Percentiles rank a stretch among this genome's conserved stretches.
Evolutionary conservation across 768 basidiomycete genomes (phyloP).

Genomic region (Russula sp.): DNA sequence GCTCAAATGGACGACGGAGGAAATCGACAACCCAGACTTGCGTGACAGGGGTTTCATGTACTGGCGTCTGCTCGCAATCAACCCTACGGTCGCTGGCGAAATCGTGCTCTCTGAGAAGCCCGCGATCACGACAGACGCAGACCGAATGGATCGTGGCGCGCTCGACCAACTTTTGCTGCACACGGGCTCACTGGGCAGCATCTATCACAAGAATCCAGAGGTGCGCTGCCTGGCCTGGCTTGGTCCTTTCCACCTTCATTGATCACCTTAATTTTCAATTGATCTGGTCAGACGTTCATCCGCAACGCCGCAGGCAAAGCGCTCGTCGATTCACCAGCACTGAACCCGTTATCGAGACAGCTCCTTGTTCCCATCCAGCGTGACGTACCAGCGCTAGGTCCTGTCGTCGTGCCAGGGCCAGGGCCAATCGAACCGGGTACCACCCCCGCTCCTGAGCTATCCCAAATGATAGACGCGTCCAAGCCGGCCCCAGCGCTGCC

Average conservation of each 20-base stretch:
- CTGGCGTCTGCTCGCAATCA: constrained; percentile 94
- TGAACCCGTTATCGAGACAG: constrained; percentile 73
- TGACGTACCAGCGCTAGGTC: constrained; percentile 37
- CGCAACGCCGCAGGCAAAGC: constrained; percentile 80
- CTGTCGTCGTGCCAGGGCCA: constrained; percentile 52
- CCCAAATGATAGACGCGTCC: constrained; percentile 23
- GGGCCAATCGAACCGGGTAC: constrained; percentile 48
- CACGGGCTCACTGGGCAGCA: constrained; percentile 88
- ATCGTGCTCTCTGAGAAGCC: constrained; percentile 93
- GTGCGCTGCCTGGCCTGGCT: constrained; percentile 41
- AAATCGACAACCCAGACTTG: constrained; percentile 96
- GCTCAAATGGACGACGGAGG: constrained; percentile 94
- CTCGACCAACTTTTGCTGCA: constrained; percentile 92
- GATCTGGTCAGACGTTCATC: constrained; percentile 70
- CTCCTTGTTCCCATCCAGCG: constrained; percentile 59
- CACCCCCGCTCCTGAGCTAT: constrained; percentile 23
- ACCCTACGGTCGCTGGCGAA: constrained; percentile 79
- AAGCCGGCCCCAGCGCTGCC: constrained; percentile 26
- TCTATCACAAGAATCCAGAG: constrained; percentile 98
- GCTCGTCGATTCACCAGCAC: constrained; percentile 79
- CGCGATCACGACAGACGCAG: constrained; percentile 95
- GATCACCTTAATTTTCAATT: neutral
- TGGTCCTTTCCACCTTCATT: neutral
- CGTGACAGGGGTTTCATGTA: constrained; percentile 99
- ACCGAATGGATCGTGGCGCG: constrained; percentile 93